These are phyloP conservation scores for Crithidia acanthocephali DNA, from an alignment of 208 protist genomes.

Conservation along the genomic window DNA sequence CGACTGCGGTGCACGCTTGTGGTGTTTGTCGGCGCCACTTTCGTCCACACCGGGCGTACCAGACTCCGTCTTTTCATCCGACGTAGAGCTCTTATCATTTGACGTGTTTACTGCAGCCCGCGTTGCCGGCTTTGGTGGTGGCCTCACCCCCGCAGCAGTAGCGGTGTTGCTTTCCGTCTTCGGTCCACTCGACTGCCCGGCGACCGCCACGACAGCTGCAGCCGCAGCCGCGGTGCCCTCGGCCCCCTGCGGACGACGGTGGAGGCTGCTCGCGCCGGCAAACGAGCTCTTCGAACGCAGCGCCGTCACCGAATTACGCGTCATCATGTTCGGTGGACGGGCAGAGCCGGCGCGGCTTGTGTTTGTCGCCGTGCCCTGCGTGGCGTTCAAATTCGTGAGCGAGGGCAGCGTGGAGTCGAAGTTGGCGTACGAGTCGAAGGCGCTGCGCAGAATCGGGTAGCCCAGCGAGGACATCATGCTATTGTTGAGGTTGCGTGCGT, in stretches of 20 bases:
- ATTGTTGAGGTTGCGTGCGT: not conserved
- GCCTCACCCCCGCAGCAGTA: not conserved
- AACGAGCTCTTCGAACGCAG: constrained; percentile 13
- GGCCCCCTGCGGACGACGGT: not conserved
- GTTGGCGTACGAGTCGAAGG: constrained; percentile 16
- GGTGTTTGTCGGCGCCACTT: constrained; percentile 1
- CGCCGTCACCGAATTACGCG: not conserved
- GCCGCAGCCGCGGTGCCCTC: not conserved
- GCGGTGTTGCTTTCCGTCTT: not conserved
- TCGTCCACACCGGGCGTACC: not conserved
- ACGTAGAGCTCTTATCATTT: not conserved
- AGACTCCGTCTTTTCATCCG: not conserved
- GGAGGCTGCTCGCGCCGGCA: not conserved
- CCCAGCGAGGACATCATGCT: constrained; percentile 12
- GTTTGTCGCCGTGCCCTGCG: not conserved
- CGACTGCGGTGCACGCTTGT: constrained; percentile 17
- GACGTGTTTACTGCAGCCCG: not conserved
- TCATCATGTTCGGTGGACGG: constrained; percentile 12
- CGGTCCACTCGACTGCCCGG: no score
- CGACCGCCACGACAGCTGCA: no score
- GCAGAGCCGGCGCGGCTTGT: not conserved
- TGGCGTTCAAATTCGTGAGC: not conserved
- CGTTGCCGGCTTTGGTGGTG: not conserved
- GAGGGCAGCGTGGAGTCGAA: constrained; percentile 14
- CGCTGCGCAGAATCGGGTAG: constrained; percentile 10